Evolutionary conservation across 164 flowering plant species (phyloP), one percentile per base, ranked within the genome.

Genomic region (Magnolia kwangsiensis): DNA sequence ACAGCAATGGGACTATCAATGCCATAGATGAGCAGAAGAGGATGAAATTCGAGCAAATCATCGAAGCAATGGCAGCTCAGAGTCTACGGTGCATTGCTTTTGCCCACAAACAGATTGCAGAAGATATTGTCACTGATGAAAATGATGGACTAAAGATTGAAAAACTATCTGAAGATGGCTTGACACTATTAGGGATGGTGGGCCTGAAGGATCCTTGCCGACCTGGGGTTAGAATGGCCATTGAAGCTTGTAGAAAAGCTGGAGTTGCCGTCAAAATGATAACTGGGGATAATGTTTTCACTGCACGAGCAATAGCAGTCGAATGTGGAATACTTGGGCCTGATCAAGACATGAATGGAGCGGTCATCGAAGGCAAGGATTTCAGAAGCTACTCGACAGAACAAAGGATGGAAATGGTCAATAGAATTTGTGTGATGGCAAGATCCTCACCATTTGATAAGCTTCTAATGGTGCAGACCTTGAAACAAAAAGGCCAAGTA

Each of bases 371-470:
- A 82, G 93, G 93, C 1, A 82, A 45, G 49, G 87, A 78, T 21
- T 89, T 90, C 74, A 72, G 91, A 31, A 86, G 78, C 77, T 86
- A 82, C 78, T 77, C 88, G 7, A 79, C 24, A 0, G 84, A 85
- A 73, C 84, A 87, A 72, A 82, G 90, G 61, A 77, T 82, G 85
- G 80, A 81, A 75, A 88, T 69, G 50, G 85, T 88, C 1, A 88
- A 89, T 2, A 82, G 59, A 37, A 90, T 88, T 59, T 72, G 83
- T 3, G 96, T 90, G 61, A 87, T 91, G 92, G 95, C 90, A 0
- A 80, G 95, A 67, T 89, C 95, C 0, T 90, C 96, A 11, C 91
- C 94, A 0, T 77, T 84, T 10, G 91, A 90, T 76, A 92, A 91
- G 72, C 90, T 90, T 51, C 79, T 88, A 8, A 83, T 91, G 87